Percentiles rank a stretch among this genome's conserved stretches.
phyloP scores from a whole-genome alignment of 108 stramenopile genomes.

The Skeletonema marinoi region DNA sequence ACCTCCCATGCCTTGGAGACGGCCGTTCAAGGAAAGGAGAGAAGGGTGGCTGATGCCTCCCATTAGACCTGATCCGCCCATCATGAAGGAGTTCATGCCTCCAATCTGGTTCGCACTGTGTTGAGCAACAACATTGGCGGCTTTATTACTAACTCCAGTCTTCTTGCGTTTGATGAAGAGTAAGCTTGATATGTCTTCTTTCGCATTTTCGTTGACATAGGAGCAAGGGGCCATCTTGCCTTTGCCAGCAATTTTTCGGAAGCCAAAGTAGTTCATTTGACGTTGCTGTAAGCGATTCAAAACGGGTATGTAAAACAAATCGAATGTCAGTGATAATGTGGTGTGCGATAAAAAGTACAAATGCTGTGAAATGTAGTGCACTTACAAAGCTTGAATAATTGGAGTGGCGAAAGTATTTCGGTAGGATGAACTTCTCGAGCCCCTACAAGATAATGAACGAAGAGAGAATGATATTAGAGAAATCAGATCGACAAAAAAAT shows the following conservation, averaged over 20 bases:
- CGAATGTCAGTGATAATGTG: not conserved
- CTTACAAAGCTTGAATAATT: slow-evolving; percentile 83
- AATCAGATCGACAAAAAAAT: not conserved
- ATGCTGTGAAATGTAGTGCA: not conserved
- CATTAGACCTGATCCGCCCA: slow-evolving; percentile 2
- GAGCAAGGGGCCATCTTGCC: slow-evolving; percentile 94
- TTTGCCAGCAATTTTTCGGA: slow-evolving; percentile 91
- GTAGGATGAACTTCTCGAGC: slow-evolving; percentile 77
- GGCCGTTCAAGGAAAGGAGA: slow-evolving; percentile 5
- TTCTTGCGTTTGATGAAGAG: slow-evolving; percentile 77
- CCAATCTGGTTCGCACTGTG: slow-evolving; percentile 20
- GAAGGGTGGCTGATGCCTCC: not conserved
- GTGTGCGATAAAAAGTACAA: not conserved
- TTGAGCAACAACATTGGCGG: slow-evolving; percentile 38
- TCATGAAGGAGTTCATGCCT: slow-evolving; percentile 14
- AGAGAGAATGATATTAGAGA: too few species aligned
- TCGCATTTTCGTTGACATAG: slow-evolving; percentile 89
- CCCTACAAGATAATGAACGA: slow-evolving; percentile 38
- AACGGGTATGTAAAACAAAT: not conserved
- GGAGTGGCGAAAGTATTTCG: slow-evolving; percentile 91
- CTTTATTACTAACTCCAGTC: slow-evolving; percentile 30
- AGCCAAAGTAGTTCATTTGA: slow-evolving; percentile 93
- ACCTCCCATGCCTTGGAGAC: slow-evolving; percentile 9
- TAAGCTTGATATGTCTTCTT: slow-evolving; percentile 81
- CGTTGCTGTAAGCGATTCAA: slow-evolving; percentile 49